Percentiles rank a stretch among this genome's conserved stretches.
Evolutionary conservation across 768 basidiomycete species (phyloP).

Genomic region (Leccinum sublutescens): DNA sequence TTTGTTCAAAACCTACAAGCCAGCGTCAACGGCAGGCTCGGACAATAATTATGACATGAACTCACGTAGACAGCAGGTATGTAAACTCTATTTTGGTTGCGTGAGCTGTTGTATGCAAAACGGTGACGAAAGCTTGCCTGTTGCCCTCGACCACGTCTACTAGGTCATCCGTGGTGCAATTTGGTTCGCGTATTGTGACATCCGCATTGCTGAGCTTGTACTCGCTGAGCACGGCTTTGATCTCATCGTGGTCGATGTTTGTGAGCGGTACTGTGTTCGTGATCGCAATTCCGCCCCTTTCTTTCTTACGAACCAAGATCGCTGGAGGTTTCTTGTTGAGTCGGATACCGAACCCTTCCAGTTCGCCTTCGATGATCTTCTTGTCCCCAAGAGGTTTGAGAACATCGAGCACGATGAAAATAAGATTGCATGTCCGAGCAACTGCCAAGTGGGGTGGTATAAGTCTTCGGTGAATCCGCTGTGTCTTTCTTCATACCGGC

Average conservation of each 20-base stretch:
- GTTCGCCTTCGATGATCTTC: slow-evolving; percentile 82
- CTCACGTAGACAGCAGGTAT: slow-evolving; percentile 89
- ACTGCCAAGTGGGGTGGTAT: slow-evolving; percentile 46
- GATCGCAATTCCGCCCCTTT: slow-evolving; percentile 89
- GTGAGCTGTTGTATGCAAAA: slow-evolving; percentile 3
- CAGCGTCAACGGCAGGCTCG: background rate
- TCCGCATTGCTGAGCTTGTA: slow-evolving; percentile 89
- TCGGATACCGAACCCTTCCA: slow-evolving; percentile 98
- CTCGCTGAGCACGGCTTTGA: slow-evolving; percentile 92
- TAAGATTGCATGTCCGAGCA: slow-evolving; percentile 95
- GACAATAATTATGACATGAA: slow-evolving; percentile 6
- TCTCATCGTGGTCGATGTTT: slow-evolving; percentile 93
- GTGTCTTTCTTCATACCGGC: slow-evolving; percentile 53
- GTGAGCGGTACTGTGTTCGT: slow-evolving; percentile 97
- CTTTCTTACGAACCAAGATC: slow-evolving; percentile 79
- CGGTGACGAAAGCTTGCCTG: slow-evolving; percentile 41
- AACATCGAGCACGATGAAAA: slow-evolving; percentile 98
- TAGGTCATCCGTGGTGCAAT: slow-evolving; percentile 91
- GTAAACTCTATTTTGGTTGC: slow-evolving; percentile 62
- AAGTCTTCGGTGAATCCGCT: slow-evolving; percentile 1
- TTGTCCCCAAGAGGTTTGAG: slow-evolving; percentile 98
- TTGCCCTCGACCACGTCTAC: slow-evolving; percentile 98
- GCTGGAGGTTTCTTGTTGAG: slow-evolving; percentile 93
- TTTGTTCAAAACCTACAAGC: slow-evolving; percentile 74
- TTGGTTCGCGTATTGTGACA: slow-evolving; percentile 88